phyloP scores from a whole-genome alignment of 805 yeast genomes.

The Saccharomycopsis amapae region DNA sequence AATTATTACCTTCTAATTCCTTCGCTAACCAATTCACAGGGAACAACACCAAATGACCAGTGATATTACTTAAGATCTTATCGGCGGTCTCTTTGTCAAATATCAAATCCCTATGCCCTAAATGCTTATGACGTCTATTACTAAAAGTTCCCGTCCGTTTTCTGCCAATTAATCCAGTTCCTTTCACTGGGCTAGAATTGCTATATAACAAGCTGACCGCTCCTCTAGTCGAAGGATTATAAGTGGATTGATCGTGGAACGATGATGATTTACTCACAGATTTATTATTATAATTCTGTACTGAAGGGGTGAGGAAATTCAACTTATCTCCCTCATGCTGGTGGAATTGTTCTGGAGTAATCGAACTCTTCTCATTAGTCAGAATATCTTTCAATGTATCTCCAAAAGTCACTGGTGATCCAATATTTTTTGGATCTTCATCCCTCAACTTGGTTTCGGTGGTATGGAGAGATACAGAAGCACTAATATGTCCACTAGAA shows the following conservation, averaged over 20 bases:
- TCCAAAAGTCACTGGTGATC: too few species aligned
- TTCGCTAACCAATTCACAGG: slow-evolving; percentile 86
- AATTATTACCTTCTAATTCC: slow-evolving; percentile 85
- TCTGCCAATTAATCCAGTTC: slow-evolving; percentile 10
- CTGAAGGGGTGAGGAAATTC: too few species aligned
- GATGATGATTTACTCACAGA: slow-evolving; percentile 11
- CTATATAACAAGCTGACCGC: neutral
- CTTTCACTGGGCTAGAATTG: slow-evolving; percentile 3
- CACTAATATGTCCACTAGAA: too few species aligned
- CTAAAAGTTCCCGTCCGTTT: slow-evolving; percentile 24
- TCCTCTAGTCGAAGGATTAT: neutral
- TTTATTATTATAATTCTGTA: too few species aligned
- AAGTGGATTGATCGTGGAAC: slow-evolving; percentile 9
- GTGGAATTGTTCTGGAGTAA: too few species aligned
- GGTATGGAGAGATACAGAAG: too few species aligned
- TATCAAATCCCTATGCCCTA: slow-evolving; percentile 37
- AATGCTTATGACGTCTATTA: slow-evolving; percentile 11
- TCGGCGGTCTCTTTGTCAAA: slow-evolving; percentile 74
- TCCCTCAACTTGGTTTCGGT: too few species aligned
- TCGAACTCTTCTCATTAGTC: too few species aligned
- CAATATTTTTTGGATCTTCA: too few species aligned
- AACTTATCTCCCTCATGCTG: too few species aligned
- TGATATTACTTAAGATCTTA: slow-evolving; percentile 58
- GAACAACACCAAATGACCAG: slow-evolving; percentile 85
- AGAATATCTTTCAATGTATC: too few species aligned